Evolutionary conservation across 2,329 filamentous ascomycete genomes (phyloP).

Genomic region (Venturia nashicola): DNA sequence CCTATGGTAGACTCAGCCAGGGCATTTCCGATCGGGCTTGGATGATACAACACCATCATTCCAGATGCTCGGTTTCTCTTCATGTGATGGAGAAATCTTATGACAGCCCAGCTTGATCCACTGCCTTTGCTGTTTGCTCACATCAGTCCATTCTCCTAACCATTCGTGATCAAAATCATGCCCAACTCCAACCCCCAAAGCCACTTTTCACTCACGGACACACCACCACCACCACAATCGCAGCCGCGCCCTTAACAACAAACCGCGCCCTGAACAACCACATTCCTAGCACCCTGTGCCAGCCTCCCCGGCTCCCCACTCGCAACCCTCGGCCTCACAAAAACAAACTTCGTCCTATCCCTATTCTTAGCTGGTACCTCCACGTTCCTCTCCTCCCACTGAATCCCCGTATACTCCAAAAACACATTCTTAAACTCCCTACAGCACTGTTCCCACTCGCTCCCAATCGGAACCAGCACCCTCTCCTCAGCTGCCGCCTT

Average conservation of each 20-base stretch:
- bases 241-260: not conserved
- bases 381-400: constrained; percentile 1
- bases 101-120: no score
- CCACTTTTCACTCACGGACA: no score
- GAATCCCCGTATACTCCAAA: not conserved
- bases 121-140: no score
- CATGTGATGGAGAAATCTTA: no score
- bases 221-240: no score
- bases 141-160: no score
- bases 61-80: no score
- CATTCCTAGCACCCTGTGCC: not conserved
- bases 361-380: not conserved
- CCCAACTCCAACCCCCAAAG: no score
- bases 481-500: not conserved
- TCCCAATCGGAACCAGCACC: not conserved
- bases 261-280: not conserved
- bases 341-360: not conserved
- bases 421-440: not conserved
- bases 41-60: no score
- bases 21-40: no score
- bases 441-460: not conserved
- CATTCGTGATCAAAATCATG: no score
- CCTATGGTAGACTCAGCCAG: no score
- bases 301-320: not conserved
- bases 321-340: not conserved